Base-by-base conservation (phyloP, 108 stramenopile species). In the Seminavis robusta region DNA sequence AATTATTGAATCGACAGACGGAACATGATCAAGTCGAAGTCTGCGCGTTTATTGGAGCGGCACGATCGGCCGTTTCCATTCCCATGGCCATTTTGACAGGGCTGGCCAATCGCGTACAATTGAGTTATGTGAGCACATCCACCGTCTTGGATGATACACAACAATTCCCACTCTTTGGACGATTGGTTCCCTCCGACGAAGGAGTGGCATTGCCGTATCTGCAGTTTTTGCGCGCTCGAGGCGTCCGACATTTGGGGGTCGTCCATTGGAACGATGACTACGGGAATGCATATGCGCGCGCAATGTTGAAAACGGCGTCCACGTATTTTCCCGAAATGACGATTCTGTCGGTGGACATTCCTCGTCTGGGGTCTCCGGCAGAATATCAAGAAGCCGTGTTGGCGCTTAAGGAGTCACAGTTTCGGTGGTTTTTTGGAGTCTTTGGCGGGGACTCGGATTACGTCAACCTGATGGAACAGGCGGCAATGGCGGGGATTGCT, bases 341-440 rank as follows among this genome's bases (percentile, higher is more conserved):
- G 4, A 56, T 69, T 24, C 7, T 41, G n/a, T 50, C 29, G 3
- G 47, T 38, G 10, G 65, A 39, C 8, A 38, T 58, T 23, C 47
- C 31, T 3, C 10, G 10, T 21, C 38, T 30, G 3, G 33, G 20
- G 1, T 33, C 32, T 1, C 27, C 54, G 10, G 52, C 33, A 1
- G 29, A 31, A 8, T 23, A 36, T 21, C 17, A 8, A 28, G 11
- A 16, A 7, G 24, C 31, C 17, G 19, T 64, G 0, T 9, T 9
- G 23, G 15, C 13, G 13, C 19, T 55, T 1, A 55, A 54, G 27
- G 24, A 34, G 24, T 55, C 43, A 3, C 30, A 54, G 10, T 59
- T 31, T 42, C 67, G 43, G 5, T 77, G 61, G 52, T 63, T 77
- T 33, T 73, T 72, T 41, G 66, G 56, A 8, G 41, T 59, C n/a